Percentiles rank a stretch among this genome's conserved stretches.
Conservation (phyloP, 2,329 filamentous ascomycete genomes). For the Colletotrichum eleusines region DNA sequence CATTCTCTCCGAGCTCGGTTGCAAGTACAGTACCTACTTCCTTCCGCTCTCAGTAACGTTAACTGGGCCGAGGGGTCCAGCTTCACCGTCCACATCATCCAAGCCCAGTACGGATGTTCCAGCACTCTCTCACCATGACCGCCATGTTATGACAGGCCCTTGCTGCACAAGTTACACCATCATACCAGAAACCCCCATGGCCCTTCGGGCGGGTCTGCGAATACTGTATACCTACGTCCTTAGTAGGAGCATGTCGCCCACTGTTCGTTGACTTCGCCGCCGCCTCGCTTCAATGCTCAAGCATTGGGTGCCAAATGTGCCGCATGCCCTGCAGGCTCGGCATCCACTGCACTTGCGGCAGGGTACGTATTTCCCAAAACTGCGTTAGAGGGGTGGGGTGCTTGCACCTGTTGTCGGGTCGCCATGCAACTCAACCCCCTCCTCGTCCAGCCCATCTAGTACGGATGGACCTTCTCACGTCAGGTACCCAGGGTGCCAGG, state of each 20-base stretch:
- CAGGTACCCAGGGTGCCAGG: no score
- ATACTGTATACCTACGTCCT: neutral
- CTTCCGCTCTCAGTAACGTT: conserved; percentile 30
- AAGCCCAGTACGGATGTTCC: conserved; percentile 17
- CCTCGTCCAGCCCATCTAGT: neutral
- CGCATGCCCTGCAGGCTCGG: conserved; percentile 39
- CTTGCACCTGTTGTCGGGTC: conserved; percentile 22
- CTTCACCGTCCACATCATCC: conserved; percentile 6
- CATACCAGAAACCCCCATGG: neutral
- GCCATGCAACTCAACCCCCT: conserved; percentile 7
- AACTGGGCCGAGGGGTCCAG: conserved; percentile 26
- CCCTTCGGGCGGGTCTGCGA: no score
- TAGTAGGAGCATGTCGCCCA: neutral
- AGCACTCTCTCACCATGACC: conserved; percentile 17
- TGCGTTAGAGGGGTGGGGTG: conserved; percentile 30
- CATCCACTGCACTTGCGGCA: conserved; percentile 36
- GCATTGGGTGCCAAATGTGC: conserved; percentile 35
- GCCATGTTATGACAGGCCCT: neutral
- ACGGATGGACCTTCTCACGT: neutral
- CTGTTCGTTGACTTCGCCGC: conserved; percentile 17
- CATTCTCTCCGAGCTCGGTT: neutral
- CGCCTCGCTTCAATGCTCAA: conserved; percentile 27
- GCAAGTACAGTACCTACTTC: neutral
- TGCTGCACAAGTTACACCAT: no score
- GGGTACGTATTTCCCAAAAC: conserved; percentile 31